These are phyloP conservation scores for Bromus sterilis DNA, from an alignment of 176 grass and related monocot species.

Conservation along the genomic window DNA sequence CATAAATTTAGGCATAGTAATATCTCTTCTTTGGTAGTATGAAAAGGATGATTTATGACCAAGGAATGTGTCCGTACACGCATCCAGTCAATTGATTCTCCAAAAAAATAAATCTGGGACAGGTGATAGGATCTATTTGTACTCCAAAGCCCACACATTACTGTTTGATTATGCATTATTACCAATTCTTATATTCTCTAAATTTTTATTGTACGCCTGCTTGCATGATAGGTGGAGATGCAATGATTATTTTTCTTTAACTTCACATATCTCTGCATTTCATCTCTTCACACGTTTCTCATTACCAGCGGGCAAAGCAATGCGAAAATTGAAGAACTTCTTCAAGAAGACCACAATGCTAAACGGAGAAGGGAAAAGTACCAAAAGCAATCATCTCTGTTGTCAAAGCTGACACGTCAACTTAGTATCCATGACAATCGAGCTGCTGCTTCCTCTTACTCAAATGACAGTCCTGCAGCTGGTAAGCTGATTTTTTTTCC, in stretches of 20 bases:
- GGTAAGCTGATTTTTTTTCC: conserved; percentile 28
- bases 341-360: conserved; percentile 88
- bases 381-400: conserved; percentile 83
- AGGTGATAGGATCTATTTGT: not conserved
- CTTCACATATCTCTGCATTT: not conserved
- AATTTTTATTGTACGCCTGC: not conserved
- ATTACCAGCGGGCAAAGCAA: conserved; percentile 68
- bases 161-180: not conserved
- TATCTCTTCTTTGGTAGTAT: not conserved
- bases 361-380: conserved; percentile 68
- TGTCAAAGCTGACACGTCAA: conserved; percentile 93
- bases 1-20: not conserved
- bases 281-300: conserved; percentile 4
- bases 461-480: conserved; percentile 39
- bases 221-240: not conserved
- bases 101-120: too few species aligned
- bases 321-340: conserved; percentile 81
- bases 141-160: not conserved
- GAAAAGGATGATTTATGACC: not conserved
- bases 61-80: not conserved
- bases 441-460: conserved; percentile 51
- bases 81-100: not conserved
- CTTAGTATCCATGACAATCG: conserved; percentile 87
- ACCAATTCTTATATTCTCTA: not conserved
- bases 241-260: not conserved